These are phyloP conservation scores for Pyrenophora graminea DNA, from an alignment of 2,329 filamentous ascomycete genomes.

Conservation along the genomic window DNA sequence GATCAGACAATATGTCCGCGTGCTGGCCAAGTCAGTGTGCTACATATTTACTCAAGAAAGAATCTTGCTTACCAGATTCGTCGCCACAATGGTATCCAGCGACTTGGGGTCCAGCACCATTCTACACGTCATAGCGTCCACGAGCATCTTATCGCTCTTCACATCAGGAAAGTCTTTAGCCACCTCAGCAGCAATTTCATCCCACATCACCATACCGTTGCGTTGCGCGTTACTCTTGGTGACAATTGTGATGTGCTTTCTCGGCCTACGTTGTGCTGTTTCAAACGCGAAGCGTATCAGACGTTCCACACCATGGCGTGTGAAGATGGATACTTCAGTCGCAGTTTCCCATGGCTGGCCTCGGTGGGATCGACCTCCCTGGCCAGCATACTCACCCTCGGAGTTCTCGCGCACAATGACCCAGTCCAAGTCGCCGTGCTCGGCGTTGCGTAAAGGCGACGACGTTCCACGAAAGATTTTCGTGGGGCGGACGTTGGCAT, in stretches of 20 bases:
- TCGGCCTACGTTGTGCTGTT: constrained; percentile 59
- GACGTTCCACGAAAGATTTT: constrained; percentile 64
- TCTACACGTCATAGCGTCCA: constrained; percentile 68
- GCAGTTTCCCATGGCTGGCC: constrained; percentile 64
- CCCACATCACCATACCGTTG: constrained; percentile 71
- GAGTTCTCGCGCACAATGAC: constrained; percentile 70
- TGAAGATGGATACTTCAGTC: constrained; percentile 68
- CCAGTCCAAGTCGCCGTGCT: constrained; percentile 66
- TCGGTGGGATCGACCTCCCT: constrained; percentile 65
- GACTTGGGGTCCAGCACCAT: constrained; percentile 65
- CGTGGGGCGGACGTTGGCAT: constrained; percentile 63
- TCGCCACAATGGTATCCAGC: constrained; percentile 67
- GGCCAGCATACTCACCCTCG: constrained; percentile 68
- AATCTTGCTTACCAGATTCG: constrained; percentile 54
- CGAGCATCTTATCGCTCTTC: constrained; percentile 66
- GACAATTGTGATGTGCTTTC: constrained; percentile 65
- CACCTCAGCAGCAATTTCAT: constrained; percentile 62
- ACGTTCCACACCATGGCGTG: constrained; percentile 61
- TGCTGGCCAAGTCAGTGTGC: constrained; percentile 25
- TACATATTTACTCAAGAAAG: neutral
- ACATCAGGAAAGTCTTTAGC: constrained; percentile 64
- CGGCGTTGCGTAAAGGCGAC: constrained; percentile 59
- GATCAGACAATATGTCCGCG: constrained; percentile 71
- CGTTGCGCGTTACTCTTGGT: constrained; percentile 69
- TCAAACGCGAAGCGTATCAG: constrained; percentile 68